Evolutionary conservation across 2,329 filamentous ascomycete species (phyloP), one percentile per base, ranked within the genome.

Genomic region (Achaetomium macrosporum): DNA sequence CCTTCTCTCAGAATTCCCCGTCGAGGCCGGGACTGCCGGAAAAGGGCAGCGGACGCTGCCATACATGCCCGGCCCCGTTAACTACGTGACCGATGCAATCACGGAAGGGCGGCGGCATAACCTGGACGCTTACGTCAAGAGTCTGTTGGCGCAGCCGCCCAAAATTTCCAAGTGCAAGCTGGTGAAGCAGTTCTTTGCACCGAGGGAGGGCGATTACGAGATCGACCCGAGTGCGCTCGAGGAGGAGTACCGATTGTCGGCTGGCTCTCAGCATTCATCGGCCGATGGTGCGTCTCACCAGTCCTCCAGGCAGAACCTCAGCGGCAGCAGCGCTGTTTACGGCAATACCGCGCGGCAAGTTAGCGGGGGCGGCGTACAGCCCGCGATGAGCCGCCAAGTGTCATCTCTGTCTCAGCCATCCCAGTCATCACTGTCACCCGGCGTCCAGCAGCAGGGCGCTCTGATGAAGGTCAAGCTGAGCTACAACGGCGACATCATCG

Each of bases 31-130:
- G 50, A 93, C 95, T 65, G 87, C 85, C 16, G 85, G 86, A 42
- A 79, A 78, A 46, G 84, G 90, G 65, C 85, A 87, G 65, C 85
- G 93, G 51, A 90, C 87, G 9, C 72, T 99, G 12, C 93, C 93
- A 2, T 97, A 95, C 69, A 99, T 99, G 93, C 93, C 93, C 10
- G 93, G 93, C 6, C 93, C 93, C 3, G 92, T 99, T 57, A 95
- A 91, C 59, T 96, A 95, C 70, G 92, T 97, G 51, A 99, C 92
- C n/a, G 92, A 97, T 66, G 89, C 88, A 35, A 96, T 99, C 63
- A 96, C 91, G 16, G 91, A 96, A 65, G 91, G 90, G 29, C 84
- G 93, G 60, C 83, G 93, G 54, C 88, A 93, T 67, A 96, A 95
- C 66, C 75, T 99, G 37, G 91, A 99, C 65, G 88, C 92, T 47